These are phyloP conservation scores for Trifolium pratense DNA, from an alignment of 306 rosid genomes.

Conservation along the genomic window DNA sequence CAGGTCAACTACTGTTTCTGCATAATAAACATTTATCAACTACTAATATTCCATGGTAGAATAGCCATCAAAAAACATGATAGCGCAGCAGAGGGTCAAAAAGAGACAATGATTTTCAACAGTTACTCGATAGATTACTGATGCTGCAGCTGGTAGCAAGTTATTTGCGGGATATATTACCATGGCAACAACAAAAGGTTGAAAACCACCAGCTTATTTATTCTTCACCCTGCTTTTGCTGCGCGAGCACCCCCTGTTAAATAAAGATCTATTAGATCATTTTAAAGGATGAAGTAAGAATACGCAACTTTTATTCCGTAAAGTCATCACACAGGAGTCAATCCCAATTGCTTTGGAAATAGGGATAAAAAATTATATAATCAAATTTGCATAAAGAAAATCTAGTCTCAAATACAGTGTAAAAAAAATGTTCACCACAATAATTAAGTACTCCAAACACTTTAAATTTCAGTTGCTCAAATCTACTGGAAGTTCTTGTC, in stretches of 20 bases:
- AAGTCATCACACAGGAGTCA: conserved; percentile 22
- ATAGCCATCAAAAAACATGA: conserved; percentile 41
- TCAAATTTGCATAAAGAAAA: conserved; percentile 11
- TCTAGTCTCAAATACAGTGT: not conserved
- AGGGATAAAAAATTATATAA: conserved; percentile 4
- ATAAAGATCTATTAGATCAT: conserved; percentile 40
- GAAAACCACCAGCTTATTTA: conserved; percentile 15
- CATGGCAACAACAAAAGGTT: conserved; percentile 38
- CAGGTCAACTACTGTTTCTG: conserved; percentile 42
- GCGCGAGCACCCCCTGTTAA: conserved; percentile 62
- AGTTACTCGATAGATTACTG: conserved; percentile 55
- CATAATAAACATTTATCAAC: conserved; percentile 39
- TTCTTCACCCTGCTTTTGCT: conserved; percentile 58
- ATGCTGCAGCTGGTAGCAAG: conserved; percentile 52
- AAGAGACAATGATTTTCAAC: conserved; percentile 29
- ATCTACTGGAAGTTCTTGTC: conserved; percentile 10
- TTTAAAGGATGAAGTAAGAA: conserved; percentile 31
- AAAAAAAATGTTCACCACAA: conserved; percentile 22
- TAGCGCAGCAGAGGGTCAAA: conserved; percentile 46
- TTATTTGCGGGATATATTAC: conserved; percentile 56
- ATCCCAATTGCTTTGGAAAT: conserved; percentile 8
- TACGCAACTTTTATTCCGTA: conserved; percentile 16
- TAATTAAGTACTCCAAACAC: not conserved
- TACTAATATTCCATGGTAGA: conserved; percentile 45
- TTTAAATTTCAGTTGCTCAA: conserved; percentile 14